These are phyloP conservation scores for Camelina laxa DNA, from an alignment of 345 rosid genomes.

Conservation along the genomic window DNA sequence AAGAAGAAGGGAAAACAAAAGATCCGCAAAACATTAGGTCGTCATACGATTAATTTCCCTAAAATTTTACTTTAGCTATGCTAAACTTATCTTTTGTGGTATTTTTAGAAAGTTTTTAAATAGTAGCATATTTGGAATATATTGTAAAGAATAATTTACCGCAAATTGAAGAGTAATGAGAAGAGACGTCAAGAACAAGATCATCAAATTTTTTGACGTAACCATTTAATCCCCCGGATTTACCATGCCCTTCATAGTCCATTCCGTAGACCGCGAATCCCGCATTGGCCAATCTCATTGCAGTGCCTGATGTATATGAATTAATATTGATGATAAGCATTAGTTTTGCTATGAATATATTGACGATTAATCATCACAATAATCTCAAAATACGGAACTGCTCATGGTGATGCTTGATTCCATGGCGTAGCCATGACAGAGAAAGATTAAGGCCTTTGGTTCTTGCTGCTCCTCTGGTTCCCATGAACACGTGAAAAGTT, in stretches of 20 bases:
- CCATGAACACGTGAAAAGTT: slow-evolving; percentile 87
- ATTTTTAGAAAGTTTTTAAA: not conserved
- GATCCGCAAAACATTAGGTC: not conserved
- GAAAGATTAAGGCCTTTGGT: slow-evolving; percentile 71
- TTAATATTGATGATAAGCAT: not conserved
- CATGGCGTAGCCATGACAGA: slow-evolving; percentile 94
- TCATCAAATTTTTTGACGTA: slow-evolving; percentile 55
- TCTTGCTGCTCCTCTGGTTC: slow-evolving; percentile 53
- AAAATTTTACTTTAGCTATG: not conserved
- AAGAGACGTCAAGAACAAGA: slow-evolving; percentile 63
- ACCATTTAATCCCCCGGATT: slow-evolving; percentile 64
- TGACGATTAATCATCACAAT: slow-evolving; percentile 15
- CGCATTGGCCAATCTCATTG: slow-evolving; percentile 56
- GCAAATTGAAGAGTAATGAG: slow-evolving; percentile 57
- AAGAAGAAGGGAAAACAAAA: no score
- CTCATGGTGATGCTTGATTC: slow-evolving; percentile 91
- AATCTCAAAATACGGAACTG: slow-evolving; percentile 44
- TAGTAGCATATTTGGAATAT: not conserved
- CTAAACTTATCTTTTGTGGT: not conserved
- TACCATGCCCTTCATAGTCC: slow-evolving; percentile 92
- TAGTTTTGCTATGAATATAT: not conserved
- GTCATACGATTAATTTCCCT: not conserved
- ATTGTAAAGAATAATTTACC: slow-evolving; percentile 41
- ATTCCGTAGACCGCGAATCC: slow-evolving; percentile 78
- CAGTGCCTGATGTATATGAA: slow-evolving; percentile 58